Conservation (phyloP, 2,329 filamentous ascomycete genomes). For the Nothopassalora personata region DNA sequence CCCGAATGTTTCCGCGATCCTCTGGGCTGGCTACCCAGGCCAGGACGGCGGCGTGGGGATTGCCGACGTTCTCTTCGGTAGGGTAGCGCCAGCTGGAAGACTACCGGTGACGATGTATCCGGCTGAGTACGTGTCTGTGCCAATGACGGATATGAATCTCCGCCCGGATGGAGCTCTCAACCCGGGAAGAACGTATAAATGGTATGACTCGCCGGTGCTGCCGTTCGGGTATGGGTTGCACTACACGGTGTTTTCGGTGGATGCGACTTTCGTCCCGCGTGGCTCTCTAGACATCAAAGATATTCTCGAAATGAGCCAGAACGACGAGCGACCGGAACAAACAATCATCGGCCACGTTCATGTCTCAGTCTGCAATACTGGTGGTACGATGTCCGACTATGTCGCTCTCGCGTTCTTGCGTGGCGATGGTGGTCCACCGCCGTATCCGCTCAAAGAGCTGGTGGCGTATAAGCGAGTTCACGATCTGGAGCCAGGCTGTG, state of each 20-base stretch:
- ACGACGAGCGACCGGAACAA: too few relatives aligned
- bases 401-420: slow-evolving; percentile 38
- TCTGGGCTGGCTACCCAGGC: slow-evolving; percentile 43
- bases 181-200: slow-evolving; percentile 43
- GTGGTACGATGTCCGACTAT: slow-evolving; percentile 36
- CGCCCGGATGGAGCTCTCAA: slow-evolving; percentile 30
- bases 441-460: slow-evolving; percentile 41
- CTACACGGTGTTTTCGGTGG: slow-evolving; percentile 37
- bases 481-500: not conserved
- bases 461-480: slow-evolving; percentile 25
- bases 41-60: slow-evolving; percentile 41
- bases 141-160: slow-evolving; percentile 27
- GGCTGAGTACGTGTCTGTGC: slow-evolving; percentile 34
- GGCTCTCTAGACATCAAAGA: too few relatives aligned
- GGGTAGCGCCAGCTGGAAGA: slow-evolving; percentile 39
- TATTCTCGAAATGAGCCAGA: too few relatives aligned
- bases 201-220: slow-evolving; percentile 38
- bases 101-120: slow-evolving; percentile 36
- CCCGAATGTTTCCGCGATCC: slow-evolving; percentile 37
- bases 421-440: slow-evolving; percentile 36
- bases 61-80: slow-evolving; percentile 40
- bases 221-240: slow-evolving; percentile 42
- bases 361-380: slow-evolving; percentile 34
- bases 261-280: too few relatives aligned
- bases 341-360: not conserved